Evolutionary conservation across 1,284 basidiomycete genomes (phyloP), one percentile per base, ranked within the genome.

Genomic region (Cystobasidiaceae sp.): DNA sequence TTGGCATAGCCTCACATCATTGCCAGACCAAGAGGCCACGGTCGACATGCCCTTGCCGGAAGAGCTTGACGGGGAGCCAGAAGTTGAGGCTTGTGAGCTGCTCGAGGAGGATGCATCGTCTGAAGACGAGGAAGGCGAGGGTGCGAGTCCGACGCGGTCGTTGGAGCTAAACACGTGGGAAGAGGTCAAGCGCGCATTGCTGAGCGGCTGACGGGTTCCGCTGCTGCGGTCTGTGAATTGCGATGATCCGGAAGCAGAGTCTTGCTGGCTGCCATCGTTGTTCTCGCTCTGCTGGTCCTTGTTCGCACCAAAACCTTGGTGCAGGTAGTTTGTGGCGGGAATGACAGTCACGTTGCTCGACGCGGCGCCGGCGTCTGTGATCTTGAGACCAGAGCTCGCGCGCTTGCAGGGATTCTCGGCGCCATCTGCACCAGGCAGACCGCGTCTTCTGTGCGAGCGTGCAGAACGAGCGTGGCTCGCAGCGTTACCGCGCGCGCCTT

Each of bases 1-100:
- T n/a, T n/a, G n/a, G n/a, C n/a, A n/a, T n/a, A n/a, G n/a, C n/a
- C 61, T 48, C 27, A 64, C 61, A 21, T 64, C 61, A 44, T 54
- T 30, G 17, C 61, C 61, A 21, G 61, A 54, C 61, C 61, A 64
- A 11, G 61, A 64, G n/a, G 32, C 28, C 2, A 64, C 61, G 23
- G n/a, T 17, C 7, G 30, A 41, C 51, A 64, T 46, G 19, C 51
- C 52, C 9, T n/a, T 33, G 9, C 51, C 61, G 27, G 32, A 30
- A 8, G 41, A 39, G 41, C n/a, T 13, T 37, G 27, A 54, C 19
- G 51, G 4, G 28, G 27, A 30, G 28, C 48, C 54, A n/a, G 60
- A 56, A 6, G 39, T 33, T 45, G 60, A 39, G 28, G 32, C 43
- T 17, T 43, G 46, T 8, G 58, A 60, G 21, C 19, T 34, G 46